Evolutionary conservation across 176 grass and related monocot genomes (phyloP), one percentile per base, ranked within the genome.

Genomic region (Aegilops tauschii): DNA sequence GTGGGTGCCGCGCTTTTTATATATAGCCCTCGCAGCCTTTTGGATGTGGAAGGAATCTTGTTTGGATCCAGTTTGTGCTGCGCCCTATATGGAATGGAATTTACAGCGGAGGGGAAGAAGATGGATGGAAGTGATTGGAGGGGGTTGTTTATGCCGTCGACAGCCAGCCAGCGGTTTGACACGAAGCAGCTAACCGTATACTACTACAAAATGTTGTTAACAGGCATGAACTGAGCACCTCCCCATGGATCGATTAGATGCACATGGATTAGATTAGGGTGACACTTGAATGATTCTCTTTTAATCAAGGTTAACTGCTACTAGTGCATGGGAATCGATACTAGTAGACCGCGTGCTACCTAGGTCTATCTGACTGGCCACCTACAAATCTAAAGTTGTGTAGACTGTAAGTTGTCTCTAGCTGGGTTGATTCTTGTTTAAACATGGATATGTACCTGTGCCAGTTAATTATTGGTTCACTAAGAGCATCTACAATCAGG

Each of bases 211-310:
- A 59, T 59, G 56, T 59, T 21, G 11, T 79, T 62, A 39, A 39
- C 54, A 61, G 76, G 76, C 76, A 61, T 61, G 54, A 61, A 79
- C 54, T 61, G 54, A 37, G 54, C 76, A 61, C 54, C 52, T 78
- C 73, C 8, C 20, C 54, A 21, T 59, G 7, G 27, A 31, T 29
- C 6, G 54, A 78, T 78, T 25, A 35, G 30, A 31, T 18, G 8
- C 27, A 52, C 14, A 4, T 31, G 20, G 73, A 76, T 30, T 30
- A 30, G 73, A 76, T 32, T 56, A 77, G 73, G 44, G 49, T 11
- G 10, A 37, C 11, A 23, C 30, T 23, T 78, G 5, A 8, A 11
- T 1, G 18, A 18, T 18, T 14, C 12, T 37, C 29, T 61, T 61
- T 16, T 76, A 30, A 13, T 17, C 21, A 30, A 30, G 50, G 31